phyloP scores from a whole-genome alignment of 2,329 filamentous ascomycete species.

The Clarireedia hainanense region DNA sequence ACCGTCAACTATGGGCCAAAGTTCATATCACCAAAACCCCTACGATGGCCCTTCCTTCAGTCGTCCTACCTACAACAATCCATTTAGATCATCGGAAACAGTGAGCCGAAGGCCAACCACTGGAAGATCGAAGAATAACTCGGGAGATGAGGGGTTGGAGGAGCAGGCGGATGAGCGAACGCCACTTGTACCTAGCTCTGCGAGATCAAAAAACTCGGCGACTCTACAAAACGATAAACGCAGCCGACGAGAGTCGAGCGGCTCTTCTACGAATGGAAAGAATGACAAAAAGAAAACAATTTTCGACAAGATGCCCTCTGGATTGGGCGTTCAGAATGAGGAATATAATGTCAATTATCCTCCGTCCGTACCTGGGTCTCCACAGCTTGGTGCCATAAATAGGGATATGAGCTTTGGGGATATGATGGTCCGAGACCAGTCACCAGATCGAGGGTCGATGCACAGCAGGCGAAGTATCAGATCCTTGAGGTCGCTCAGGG shows the following conservation, averaged over 20 bases:
- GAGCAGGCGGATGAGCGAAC: constrained; percentile 43
- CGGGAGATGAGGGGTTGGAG: constrained; percentile 41
- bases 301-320: constrained; percentile 22
- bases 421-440: constrained; percentile 62
- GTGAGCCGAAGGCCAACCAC: constrained; percentile 20
- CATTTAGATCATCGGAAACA: constrained; percentile 24
- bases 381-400: constrained; percentile 41
- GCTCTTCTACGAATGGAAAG: constrained; percentile 38
- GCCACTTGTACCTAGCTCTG: constrained; percentile 44
- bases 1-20: constrained; percentile 35
- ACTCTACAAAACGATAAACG: constrained; percentile 19
- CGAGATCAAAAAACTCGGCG: constrained; percentile 28
- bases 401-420: constrained; percentile 55
- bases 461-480: constrained; percentile 13
- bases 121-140: constrained; percentile 27
- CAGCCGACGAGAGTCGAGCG: constrained; percentile 26
- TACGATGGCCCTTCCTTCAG: constrained; percentile 29
- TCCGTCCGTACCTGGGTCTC: constrained; percentile 58
- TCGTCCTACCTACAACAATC: constrained; percentile 27
- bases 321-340: constrained; percentile 30
- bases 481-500: constrained; percentile 12
- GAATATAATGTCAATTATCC: constrained; percentile 60
- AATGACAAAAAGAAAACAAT: constrained; percentile 32
- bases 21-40: constrained; percentile 29
- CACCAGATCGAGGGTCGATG: constrained; percentile 19